These are phyloP conservation scores for Gremmenia infestans DNA, from an alignment of 2,329 filamentous ascomycete genomes.

Conservation along the genomic window DNA sequence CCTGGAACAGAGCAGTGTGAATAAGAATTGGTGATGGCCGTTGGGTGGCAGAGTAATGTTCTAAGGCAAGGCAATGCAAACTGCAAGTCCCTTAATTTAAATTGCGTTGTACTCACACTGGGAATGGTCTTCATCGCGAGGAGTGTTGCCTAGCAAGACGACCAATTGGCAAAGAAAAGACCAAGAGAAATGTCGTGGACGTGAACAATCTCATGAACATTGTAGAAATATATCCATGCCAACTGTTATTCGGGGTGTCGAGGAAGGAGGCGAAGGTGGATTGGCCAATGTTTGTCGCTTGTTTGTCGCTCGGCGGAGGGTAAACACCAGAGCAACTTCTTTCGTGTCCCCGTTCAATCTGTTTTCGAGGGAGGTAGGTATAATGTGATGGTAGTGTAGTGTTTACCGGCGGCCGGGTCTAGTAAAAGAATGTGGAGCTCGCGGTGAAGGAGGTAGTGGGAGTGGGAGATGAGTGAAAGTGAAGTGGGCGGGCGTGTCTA, in stretches of 20 bases:
- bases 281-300: background rate
- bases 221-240: conserved; percentile 25
- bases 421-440: background rate
- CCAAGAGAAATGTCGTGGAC: conserved; percentile 18
- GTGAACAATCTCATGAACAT: conserved; percentile 25
- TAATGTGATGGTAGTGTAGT: background rate
- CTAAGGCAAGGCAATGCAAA: background rate
- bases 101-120: conserved; percentile 25
- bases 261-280: conserved; percentile 1
- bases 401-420: background rate
- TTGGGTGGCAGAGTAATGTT: background rate
- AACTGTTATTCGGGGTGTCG: conserved; percentile 9
- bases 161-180: conserved; percentile 21
- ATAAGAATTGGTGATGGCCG: background rate
- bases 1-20: background rate
- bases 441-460: background rate
- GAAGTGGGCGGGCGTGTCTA: background rate
- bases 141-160: conserved; percentile 14
- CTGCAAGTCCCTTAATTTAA: conserved; percentile 1
- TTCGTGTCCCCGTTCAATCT: background rate
- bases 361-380: background rate
- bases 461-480: background rate
- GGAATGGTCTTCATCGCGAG: conserved; percentile 31
- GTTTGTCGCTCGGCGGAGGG: background rate
- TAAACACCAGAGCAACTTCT: conserved; percentile 4